A percentile compares a stretch with the other conserved stretches of the same genome.
These are phyloP conservation scores for Naganishia antarctica DNA, from an alignment of 768 basidiomycete genomes.

Conservation along the genomic window DNA sequence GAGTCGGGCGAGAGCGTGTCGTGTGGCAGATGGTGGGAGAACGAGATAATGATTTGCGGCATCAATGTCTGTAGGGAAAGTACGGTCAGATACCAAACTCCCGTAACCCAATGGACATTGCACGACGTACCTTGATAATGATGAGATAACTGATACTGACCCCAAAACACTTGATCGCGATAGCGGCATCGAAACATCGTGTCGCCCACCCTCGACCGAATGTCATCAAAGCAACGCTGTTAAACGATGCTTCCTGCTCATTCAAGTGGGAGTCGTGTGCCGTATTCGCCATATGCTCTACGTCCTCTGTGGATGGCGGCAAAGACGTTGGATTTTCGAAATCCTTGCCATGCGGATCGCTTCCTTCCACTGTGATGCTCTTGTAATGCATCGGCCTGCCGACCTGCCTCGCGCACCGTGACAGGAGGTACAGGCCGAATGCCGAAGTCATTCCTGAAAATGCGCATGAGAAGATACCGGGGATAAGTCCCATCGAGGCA, in stretches of 20 bases:
- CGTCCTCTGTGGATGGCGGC: slow-evolving; percentile 2
- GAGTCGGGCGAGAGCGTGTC: slow-evolving; percentile 33
- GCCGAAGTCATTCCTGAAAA: slow-evolving; percentile 70
- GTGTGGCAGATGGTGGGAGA: slow-evolving; percentile 61
- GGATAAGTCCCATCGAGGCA: slow-evolving; percentile 82
- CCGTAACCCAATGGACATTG: background rate
- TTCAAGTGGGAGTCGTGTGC: slow-evolving; percentile 2
- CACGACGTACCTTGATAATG: slow-evolving; percentile 47
- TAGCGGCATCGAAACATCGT: slow-evolving; percentile 73
- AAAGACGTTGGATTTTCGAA: background rate
- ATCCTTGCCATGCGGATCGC: slow-evolving; percentile 1
- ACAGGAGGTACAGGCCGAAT: slow-evolving; percentile 85
- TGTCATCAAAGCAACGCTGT: slow-evolving; percentile 60
- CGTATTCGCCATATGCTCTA: background rate
- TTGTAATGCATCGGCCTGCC: slow-evolving; percentile 30
- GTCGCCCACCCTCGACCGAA: slow-evolving; percentile 62
- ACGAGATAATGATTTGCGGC: slow-evolving; percentile 78
- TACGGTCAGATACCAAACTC: background rate
- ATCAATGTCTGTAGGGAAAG: slow-evolving; percentile 64
- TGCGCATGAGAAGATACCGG: slow-evolving; percentile 80
- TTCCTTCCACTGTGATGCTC: slow-evolving; percentile 15
- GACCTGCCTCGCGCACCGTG: slow-evolving; percentile 71
- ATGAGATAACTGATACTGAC: slow-evolving; percentile 75
- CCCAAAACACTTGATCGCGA: slow-evolving; percentile 94
- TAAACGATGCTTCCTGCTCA: slow-evolving; percentile 42